Evolutionary conservation across 768 basidiomycete species (phyloP).

Genomic region (Trametes villosa): DNA sequence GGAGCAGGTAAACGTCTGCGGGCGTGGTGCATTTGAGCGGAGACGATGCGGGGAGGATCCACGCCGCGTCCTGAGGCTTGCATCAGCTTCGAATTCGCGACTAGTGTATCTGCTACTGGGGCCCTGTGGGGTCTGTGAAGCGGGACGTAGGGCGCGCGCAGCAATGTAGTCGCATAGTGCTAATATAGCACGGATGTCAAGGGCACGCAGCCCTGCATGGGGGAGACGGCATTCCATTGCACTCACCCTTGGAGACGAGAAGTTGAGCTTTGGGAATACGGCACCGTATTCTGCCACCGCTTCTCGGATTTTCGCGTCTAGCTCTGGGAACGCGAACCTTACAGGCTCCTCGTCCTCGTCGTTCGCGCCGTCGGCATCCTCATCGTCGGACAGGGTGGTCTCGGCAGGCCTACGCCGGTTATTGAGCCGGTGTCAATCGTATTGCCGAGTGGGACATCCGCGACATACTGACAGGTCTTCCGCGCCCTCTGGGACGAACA

Average conservation of each 20-base stretch:
- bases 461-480: slow-evolving; percentile 65
- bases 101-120: too few relatives aligned
- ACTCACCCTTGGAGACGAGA: slow-evolving; percentile 87
- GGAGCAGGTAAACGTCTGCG: slow-evolving; percentile 86
- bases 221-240: neutral
- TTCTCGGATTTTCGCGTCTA: slow-evolving; percentile 73
- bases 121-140: too few relatives aligned
- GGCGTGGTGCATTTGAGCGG: slow-evolving; percentile 88
- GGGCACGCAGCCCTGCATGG: neutral
- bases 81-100: neutral
- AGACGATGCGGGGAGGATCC: slow-evolving; percentile 83
- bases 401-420: neutral
- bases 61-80: slow-evolving; percentile 78
- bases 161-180: neutral
- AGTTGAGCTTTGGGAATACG: slow-evolving; percentile 96
- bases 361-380: slow-evolving; percentile 49
- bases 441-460: neutral
- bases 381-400: slow-evolving; percentile 53
- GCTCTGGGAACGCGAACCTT: slow-evolving; percentile 74
- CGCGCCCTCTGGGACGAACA: slow-evolving; percentile 81
- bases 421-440: slow-evolving; percentile 7
- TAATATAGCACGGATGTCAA: slow-evolving; percentile 8
- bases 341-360: slow-evolving; percentile 42
- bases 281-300: slow-evolving; percentile 73
- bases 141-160: neutral